Evolutionary conservation across 805 yeast species (phyloP), one percentile per base, ranked within the genome.

Genomic region (Metschnikowia hibisci): DNA sequence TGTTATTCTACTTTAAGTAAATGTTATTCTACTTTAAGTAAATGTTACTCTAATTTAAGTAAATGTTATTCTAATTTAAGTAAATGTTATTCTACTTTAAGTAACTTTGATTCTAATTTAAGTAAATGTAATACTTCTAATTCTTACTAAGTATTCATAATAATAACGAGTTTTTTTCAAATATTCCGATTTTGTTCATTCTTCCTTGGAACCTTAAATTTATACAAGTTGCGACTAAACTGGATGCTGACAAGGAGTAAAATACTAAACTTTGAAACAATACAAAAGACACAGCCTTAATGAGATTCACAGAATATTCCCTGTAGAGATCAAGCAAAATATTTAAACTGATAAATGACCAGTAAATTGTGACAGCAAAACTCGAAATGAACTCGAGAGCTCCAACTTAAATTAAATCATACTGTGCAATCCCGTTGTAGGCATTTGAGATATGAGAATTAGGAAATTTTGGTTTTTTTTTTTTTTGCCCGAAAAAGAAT

Each of bases 311-410:
- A 12, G n/a, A 4, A 7, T 35, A 16, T 18, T 12, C 10, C 25
- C 27, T 13, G 27, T 32, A 27, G 23, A 35, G 16, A 18, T 35
- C 39, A 16, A 56, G 25, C 28, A 39, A 15, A 7, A 55, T 28
- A 25, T 72, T 69, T 10, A 71, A 54, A 18, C 71, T 65, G 6
- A 76, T 71, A 7, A 81, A 47, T 0, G 84, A 70, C 96, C 96
- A 90, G 60, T 78, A 91, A 0, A 93, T 74, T 0, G 96, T 85
- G 0, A 88, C 88, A 0, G 85, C 76, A 79, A 87, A 93, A 60
- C 89, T 91, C n/a, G 95, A 76, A 2, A 83, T 58, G 58, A 86
- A 85, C 11, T 96, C 87, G 42, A 93, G 63, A 0, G 84, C 23
- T 0, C 96, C 96, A 4, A 91, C 96, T 3, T 77, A 58, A 6